phyloP scores from a whole-genome alignment of 371 early-diverging fungal genomes.

The Amoeboaphelidium protococcarum region DNA sequence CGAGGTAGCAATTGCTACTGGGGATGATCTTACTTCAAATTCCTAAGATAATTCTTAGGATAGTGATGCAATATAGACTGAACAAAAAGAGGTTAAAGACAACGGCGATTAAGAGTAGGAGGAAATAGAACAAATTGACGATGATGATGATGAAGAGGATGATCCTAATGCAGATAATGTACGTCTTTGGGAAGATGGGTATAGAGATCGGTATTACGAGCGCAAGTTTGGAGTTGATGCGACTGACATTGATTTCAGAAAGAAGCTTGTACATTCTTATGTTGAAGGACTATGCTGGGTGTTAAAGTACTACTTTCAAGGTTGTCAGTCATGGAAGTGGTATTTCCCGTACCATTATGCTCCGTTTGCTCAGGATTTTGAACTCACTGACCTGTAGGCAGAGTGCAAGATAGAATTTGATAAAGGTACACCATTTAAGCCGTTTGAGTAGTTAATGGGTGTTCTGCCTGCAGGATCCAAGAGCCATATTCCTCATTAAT shows the following conservation, averaged over 20 bases:
- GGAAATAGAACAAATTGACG: constrained; percentile 10
- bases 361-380: constrained; percentile 22
- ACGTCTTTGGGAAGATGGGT: constrained; percentile 1
- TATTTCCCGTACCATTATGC: constrained; percentile 70
- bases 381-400: constrained; percentile 5
- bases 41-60: too few relatives aligned
- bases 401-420: constrained; percentile 13
- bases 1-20: too few relatives aligned
- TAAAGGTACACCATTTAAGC: constrained; percentile 19
- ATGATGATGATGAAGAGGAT: constrained; percentile 3
- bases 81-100: background rate
- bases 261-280: constrained; percentile 9
- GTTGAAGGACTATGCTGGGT: constrained; percentile 49
- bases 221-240: constrained; percentile 1
- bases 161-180: constrained; percentile 4
- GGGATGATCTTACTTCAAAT: too few relatives aligned
- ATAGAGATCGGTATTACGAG: constrained; percentile 9
- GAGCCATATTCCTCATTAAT: background rate
- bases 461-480: constrained; percentile 24
- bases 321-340: constrained; percentile 92
- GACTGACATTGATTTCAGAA: constrained; percentile 1
- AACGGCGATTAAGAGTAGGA: constrained; percentile 6
- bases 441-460: constrained; percentile 37
- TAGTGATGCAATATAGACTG: too few relatives aligned
- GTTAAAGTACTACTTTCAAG: constrained; percentile 79